Percentiles rank a stretch among this genome's conserved stretches.
Conservation (phyloP, 805 yeast species). For the Yamadazyma endophytica region DNA sequence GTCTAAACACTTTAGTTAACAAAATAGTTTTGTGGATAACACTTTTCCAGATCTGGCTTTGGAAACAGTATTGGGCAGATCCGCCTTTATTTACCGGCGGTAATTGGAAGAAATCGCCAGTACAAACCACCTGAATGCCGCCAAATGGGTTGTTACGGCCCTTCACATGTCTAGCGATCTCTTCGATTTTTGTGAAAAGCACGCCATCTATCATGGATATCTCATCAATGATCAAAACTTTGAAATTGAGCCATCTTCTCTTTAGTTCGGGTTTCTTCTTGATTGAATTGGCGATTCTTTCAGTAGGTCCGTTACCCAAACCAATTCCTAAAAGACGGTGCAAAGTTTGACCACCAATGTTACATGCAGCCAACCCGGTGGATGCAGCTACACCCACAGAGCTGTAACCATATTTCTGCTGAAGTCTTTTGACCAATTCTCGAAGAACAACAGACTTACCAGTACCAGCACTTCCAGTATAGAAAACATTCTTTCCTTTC, state of each 20-base stretch:
- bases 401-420: conserved; percentile 35
- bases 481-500: conserved; percentile 54
- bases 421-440: conserved; percentile 56
- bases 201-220: conserved; percentile 88
- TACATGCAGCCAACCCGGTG: conserved; percentile 93
- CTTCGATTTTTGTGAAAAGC: conserved; percentile 70
- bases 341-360: conserved; percentile 86
- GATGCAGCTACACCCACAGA: conserved; percentile 88
- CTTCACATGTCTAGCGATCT: conserved; percentile 56
- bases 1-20: conserved; percentile 81
- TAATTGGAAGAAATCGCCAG: conserved; percentile 95
- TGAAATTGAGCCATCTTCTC: conserved; percentile 61
- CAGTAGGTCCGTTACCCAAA: conserved; percentile 53
- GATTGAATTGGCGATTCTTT: conserved; percentile 45
- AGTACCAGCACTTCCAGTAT: conserved; percentile 85
- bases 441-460: conserved; percentile 73
- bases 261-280: conserved; percentile 39
- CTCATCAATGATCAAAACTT: conserved; percentile 84
- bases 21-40: conserved; percentile 64
- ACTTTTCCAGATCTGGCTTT: conserved; percentile 63
- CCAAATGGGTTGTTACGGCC: conserved; percentile 73
- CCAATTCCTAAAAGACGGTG: conserved; percentile 88
- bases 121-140: conserved; percentile 82
- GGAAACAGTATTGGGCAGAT: conserved; percentile 61
- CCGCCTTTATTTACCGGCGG: conserved; percentile 69